Conservation (phyloP, 2,329 filamentous ascomycete species). For the Neocatenulostroma microsporum region DNA sequence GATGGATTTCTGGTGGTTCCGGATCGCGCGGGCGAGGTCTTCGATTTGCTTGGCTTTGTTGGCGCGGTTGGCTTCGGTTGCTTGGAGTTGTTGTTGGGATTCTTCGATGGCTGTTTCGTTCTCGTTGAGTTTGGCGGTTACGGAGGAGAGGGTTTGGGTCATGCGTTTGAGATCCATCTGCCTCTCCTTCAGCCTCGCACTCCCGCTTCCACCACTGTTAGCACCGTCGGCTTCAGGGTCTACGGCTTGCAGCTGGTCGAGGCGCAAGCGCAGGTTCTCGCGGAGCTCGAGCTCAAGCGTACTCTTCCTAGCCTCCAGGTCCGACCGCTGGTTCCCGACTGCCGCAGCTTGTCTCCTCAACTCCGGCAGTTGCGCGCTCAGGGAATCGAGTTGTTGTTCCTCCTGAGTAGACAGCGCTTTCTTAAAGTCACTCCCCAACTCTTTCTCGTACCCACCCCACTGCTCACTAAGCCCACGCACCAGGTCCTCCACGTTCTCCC, state of each 20-base stretch:
- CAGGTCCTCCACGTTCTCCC: constrained; percentile 60
- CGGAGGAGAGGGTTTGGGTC: constrained; percentile 56
- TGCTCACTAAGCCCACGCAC: constrained; percentile 57
- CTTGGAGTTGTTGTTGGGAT: constrained; percentile 45
- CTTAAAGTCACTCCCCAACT: constrained; percentile 81
- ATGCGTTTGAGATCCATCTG: constrained; percentile 75
- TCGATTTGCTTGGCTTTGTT: constrained; percentile 65
- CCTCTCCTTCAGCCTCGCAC: constrained; percentile 64
- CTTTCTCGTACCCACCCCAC: constrained; percentile 67
- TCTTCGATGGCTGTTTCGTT: constrained; percentile 66
- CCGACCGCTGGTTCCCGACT: constrained; percentile 62
- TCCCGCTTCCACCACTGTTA: constrained; percentile 40
- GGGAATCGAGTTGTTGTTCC: constrained; percentile 66
- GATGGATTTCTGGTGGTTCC: constrained; percentile 79
- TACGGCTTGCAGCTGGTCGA: constrained; percentile 75
- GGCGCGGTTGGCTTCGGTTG: constrained; percentile 51
- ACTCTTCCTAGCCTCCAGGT: constrained; percentile 72
- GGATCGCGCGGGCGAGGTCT: constrained; percentile 68
- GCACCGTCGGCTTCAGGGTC: constrained; percentile 57
- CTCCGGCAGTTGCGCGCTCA: constrained; percentile 62
- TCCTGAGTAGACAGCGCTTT: constrained; percentile 78
- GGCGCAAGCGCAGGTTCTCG: constrained; percentile 78
- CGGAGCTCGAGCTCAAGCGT: constrained; percentile 78
- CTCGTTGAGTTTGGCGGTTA: constrained; percentile 63
- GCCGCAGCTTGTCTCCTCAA: constrained; percentile 71